Evolutionary conservation across 805 yeast genomes (phyloP), one percentile per base, ranked within the genome.

Genomic region (Ogataea trehalophila): DNA sequence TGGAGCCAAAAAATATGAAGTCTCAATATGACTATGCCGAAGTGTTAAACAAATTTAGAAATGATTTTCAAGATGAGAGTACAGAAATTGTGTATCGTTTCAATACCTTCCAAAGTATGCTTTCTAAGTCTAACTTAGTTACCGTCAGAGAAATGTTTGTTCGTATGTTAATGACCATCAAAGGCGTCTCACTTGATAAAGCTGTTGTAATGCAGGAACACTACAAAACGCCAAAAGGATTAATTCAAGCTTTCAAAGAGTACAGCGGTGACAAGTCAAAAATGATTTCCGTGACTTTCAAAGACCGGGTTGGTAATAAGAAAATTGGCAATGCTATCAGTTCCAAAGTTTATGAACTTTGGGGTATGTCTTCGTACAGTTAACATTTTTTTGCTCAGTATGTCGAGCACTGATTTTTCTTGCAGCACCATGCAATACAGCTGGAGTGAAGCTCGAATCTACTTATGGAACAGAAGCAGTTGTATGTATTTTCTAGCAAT

Each of bases 131-230:
- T 2, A 79, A 78, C 23, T 69, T 83, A 71, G 71, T 77, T 58
- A 86, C 96, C 0, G 80, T 88, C 0, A 80, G 80, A 41, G 97
- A 92, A 52, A 68, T 88, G 57, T 92, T 81, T 56, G 68, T 89
- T 2, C 72, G 78, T 40, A 81, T 89, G 83, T 73, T 94, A 20
- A 80, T 90, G 85, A 78, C 90, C 3, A 75, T 86, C 2, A 76
- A 79, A 50, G 99, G 98, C 0, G 73, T 94, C 1, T 80, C 96
- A 0, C 67, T 87, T 31, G 97, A 92, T 52, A 89, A 87, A 61
- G 99, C 99, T 0, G 60, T 80, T 9, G 79, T 80, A 7, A 81
- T 94, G 9, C 97, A 91, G 65, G 70, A 71, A 17, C 62, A 73
- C 38, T 94, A 73, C 59, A 80, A 81, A 2, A 91, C 97, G 0